These are phyloP conservation scores for Sanghuangporus weigelae DNA, from an alignment of 1,284 basidiomycete genomes.

Conservation along the genomic window DNA sequence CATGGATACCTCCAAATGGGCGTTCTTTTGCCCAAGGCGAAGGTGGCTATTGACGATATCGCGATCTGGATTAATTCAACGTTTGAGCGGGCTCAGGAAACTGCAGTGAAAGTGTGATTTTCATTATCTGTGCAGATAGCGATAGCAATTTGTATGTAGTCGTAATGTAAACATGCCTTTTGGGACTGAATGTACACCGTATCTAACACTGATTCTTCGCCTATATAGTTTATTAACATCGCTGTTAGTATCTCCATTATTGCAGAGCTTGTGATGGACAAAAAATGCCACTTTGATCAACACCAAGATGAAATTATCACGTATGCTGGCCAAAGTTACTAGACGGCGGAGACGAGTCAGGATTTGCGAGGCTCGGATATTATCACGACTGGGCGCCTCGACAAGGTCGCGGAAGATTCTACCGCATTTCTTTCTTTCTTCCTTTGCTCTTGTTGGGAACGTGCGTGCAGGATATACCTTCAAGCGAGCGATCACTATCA, in stretches of 20 bases:
- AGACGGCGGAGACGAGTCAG: too few species aligned
- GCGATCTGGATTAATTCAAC: slow-evolving; percentile 89
- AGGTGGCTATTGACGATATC: slow-evolving; percentile 78
- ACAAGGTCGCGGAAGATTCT: too few species aligned
- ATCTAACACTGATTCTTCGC: not conserved
- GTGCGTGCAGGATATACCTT: too few species aligned
- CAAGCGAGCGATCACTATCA: too few species aligned
- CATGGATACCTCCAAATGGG: slow-evolving; percentile 97
- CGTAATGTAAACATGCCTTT: not conserved
- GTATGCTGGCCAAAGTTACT: too few species aligned
- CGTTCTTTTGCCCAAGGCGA: slow-evolving; percentile 78
- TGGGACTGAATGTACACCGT: not conserved
- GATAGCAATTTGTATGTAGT: not conserved
- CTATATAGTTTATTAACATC: not conserved
- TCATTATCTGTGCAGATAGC: slow-evolving; percentile 16
- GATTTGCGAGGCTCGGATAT: too few species aligned
- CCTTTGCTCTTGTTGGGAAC: too few species aligned
- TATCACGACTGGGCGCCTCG: too few species aligned
- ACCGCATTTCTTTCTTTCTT: too few species aligned
- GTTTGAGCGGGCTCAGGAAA: slow-evolving; percentile 44
- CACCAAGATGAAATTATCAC: too few species aligned
- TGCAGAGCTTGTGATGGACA: too few species aligned
- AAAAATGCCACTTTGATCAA: too few species aligned
- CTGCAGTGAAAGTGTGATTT: slow-evolving; percentile 22
- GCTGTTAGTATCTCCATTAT: not conserved